A percentile compares a stretch with the other conserved stretches of the same genome.
These are phyloP conservation scores for Hansfordia pulvinata DNA, from an alignment of 2,329 filamentous ascomycete species.

Conservation along the genomic window DNA sequence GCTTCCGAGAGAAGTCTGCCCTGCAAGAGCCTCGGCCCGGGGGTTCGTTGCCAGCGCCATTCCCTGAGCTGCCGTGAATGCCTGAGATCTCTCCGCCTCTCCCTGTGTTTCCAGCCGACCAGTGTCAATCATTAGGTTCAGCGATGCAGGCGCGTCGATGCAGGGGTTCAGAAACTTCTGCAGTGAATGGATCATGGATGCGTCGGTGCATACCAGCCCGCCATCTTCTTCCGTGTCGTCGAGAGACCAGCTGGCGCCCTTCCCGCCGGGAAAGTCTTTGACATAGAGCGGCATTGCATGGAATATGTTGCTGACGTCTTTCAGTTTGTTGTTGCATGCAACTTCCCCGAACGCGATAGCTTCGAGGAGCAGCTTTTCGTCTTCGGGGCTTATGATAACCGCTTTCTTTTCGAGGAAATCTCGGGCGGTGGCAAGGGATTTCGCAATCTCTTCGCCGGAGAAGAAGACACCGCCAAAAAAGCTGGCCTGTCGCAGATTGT, in stretches of 20 bases:
- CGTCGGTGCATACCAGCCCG: slow-evolving; percentile 28
- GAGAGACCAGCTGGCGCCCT: slow-evolving; percentile 55
- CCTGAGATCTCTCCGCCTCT: slow-evolving; percentile 4
- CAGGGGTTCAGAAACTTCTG: slow-evolving; percentile 37
- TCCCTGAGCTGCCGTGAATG: not conserved
- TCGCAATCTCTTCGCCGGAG: slow-evolving; percentile 44
- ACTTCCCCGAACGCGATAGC: slow-evolving; percentile 53
- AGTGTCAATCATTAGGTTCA: slow-evolving; percentile 33
- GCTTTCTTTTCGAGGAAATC: slow-evolving; percentile 52
- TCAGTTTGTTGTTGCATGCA: slow-evolving; percentile 46
- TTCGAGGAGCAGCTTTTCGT: slow-evolving; percentile 44
- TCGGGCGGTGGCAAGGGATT: slow-evolving; percentile 50
- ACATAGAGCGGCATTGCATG: slow-evolving; percentile 72
- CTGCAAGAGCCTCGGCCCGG: slow-evolving; percentile 10
- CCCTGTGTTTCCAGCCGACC: slow-evolving; percentile 27
- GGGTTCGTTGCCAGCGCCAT: slow-evolving; percentile 3
- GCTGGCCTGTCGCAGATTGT: slow-evolving; percentile 68
- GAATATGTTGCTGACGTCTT: slow-evolving; percentile 50
- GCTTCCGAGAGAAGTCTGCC: slow-evolving; percentile 12
- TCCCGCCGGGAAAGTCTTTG: slow-evolving; percentile 47
- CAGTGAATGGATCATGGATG: slow-evolving; percentile 33
- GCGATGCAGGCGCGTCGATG: slow-evolving; percentile 24
- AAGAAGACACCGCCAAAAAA: slow-evolving; percentile 79
- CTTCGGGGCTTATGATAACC: slow-evolving; percentile 43
- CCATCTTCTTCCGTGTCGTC: slow-evolving; percentile 33